Conservation (phyloP, 2,329 filamentous ascomycete genomes). For the Aspergillus sp. region DNA sequence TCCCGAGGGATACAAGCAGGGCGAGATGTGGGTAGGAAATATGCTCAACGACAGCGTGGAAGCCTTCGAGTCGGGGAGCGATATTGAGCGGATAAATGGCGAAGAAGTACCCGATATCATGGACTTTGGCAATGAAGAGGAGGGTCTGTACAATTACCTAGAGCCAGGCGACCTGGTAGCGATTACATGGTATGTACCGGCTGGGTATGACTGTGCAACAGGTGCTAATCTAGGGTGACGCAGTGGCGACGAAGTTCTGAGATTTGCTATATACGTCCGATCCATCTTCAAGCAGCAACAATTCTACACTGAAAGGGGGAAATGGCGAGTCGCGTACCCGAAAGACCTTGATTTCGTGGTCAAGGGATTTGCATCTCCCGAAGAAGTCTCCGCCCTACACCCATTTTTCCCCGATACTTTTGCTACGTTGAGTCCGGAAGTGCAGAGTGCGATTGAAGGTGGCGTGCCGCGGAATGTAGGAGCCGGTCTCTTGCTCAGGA, state of each 20-base stretch:
- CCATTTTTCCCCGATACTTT: conserved; percentile 54
- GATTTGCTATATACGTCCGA: conserved; percentile 46
- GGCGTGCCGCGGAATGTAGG: conserved; percentile 46
- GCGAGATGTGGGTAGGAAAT: conserved; percentile 31
- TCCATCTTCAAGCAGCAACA: conserved; percentile 47
- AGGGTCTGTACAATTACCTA: conserved; percentile 35
- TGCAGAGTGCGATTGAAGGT: conserved; percentile 46
- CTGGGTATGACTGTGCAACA: not conserved
- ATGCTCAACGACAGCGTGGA: conserved; percentile 42
- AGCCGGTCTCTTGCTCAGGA: conserved; percentile 39
- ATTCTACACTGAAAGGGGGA: conserved; percentile 49
- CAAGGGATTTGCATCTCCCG: conserved; percentile 52
- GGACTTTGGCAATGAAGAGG: conserved; percentile 35
- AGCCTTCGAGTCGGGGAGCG: conserved; percentile 31
- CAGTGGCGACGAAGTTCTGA: conserved; percentile 33
- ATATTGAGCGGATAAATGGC: conserved; percentile 28
- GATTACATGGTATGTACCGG: conserved; percentile 33
- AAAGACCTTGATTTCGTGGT: conserved; percentile 54
- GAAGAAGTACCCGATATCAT: conserved; percentile 33
- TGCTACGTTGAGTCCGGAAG: conserved; percentile 31
- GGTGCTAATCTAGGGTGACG: conserved; percentile 1
- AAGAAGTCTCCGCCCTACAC: conserved; percentile 52
- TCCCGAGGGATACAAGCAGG: conserved; percentile 23
- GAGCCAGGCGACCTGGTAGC: conserved; percentile 48
- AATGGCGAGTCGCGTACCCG: conserved; percentile 47